These are phyloP conservation scores for Zychaea mexicana DNA, from an alignment of 371 early-diverging fungal species.

Conservation along the genomic window DNA sequence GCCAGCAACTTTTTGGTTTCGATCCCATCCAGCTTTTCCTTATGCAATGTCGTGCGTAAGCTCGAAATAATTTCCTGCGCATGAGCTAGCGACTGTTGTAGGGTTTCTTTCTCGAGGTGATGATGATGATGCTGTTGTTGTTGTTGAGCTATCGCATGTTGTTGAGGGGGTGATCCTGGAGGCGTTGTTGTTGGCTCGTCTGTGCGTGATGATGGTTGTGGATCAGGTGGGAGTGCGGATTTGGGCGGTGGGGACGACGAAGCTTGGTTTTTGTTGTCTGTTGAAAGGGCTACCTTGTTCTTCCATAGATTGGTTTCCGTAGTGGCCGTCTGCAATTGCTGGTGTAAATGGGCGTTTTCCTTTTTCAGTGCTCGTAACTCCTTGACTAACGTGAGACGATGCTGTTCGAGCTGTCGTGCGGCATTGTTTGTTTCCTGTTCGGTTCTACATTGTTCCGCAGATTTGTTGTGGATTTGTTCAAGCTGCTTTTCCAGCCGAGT, in stretches of 20 bases:
- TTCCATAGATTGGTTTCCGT: not conserved
- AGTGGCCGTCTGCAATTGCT: not conserved
- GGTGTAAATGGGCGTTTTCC: constrained; percentile 8
- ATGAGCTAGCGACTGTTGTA: constrained; percentile 41
- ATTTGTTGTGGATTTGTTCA: constrained; percentile 61
- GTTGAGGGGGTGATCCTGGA: not conserved
- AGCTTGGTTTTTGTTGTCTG: not conserved
- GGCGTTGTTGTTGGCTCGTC: not conserved
- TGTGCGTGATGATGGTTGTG: not conserved
- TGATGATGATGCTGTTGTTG: not conserved
- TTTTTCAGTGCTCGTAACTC: constrained; percentile 7
- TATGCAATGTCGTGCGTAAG: constrained; percentile 25
- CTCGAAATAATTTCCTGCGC: constrained; percentile 29
- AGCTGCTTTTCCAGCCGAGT: constrained; percentile 54
- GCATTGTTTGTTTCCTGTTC: not conserved
- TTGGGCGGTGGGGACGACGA: not conserved
- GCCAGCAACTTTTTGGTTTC: constrained; percentile 48
- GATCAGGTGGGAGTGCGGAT: not conserved
- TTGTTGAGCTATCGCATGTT: too few relatives aligned
- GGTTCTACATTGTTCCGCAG: constrained; percentile 64
- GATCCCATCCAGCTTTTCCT: constrained; percentile 34
- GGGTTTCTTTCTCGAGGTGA: constrained; percentile 31
- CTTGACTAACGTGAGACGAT: not conserved
- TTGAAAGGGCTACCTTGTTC: not conserved
- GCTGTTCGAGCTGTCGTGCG: constrained; percentile 1